Conservation (phyloP, 306 rosid species). For the Begonia loranthoides region DNA sequence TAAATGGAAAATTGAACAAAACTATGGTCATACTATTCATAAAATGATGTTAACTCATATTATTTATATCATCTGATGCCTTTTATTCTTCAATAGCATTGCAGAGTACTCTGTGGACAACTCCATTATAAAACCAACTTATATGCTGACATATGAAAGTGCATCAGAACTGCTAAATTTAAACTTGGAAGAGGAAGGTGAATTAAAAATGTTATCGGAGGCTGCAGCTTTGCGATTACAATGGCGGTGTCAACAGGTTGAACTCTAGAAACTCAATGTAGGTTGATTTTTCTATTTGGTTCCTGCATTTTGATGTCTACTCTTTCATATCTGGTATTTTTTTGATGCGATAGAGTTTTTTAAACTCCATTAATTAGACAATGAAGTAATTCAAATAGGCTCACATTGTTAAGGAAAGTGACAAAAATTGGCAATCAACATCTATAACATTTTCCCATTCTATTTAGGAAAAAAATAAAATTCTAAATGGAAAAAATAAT, state of each 20-base stretch:
- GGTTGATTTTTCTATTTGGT: background rate
- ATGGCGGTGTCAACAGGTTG: conserved; percentile 85
- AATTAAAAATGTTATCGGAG: conserved; percentile 72
- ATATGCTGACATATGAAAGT: conserved; percentile 91
- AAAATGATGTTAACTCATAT: background rate
- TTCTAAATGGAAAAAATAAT: too few relatives aligned
- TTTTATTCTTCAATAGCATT: conserved; percentile 40
- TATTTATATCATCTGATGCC: background rate
- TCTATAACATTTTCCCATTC: too few relatives aligned
- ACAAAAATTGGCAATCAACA: too few relatives aligned
- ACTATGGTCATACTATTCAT: too few relatives aligned
- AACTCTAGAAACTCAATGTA: conserved; percentile 1
- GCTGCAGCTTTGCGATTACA: conserved; percentile 72
- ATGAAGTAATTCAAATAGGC: too few relatives aligned
- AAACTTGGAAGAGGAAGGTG: conserved; percentile 79
- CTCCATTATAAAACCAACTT: conserved; percentile 82
- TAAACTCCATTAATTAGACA: too few relatives aligned
- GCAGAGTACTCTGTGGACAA: conserved; percentile 86
- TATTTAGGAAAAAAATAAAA: too few relatives aligned
- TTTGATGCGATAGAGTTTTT: too few relatives aligned
- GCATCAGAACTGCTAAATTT: conserved; percentile 89
- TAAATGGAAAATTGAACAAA: background rate
- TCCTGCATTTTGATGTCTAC: background rate
- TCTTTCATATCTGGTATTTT: too few relatives aligned
- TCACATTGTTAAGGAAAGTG: too few relatives aligned